A percentile compares a stretch with the other conserved stretches of the same genome.
Evolutionary conservation across 1,284 basidiomycete species (phyloP).

Genomic region (Sanguinoderma infundibulare): DNA sequence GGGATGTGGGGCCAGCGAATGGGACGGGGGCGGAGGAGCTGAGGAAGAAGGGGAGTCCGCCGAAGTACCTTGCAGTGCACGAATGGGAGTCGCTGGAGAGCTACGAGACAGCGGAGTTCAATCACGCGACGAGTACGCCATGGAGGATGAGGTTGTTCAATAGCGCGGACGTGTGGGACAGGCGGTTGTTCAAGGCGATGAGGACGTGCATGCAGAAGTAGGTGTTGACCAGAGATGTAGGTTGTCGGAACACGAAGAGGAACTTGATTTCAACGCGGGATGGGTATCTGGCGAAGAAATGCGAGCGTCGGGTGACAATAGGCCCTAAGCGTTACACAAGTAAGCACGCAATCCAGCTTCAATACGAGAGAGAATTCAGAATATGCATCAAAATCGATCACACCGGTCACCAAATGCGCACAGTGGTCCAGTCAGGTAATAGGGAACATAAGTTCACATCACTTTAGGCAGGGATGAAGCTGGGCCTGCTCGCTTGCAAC

Average conservation of each 20-base stretch:
- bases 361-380: not conserved
- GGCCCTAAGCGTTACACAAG: too few species aligned
- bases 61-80: conserved; percentile 42
- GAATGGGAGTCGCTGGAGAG: conserved; percentile 36
- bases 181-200: too few species aligned
- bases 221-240: not conserved
- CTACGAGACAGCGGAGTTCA: conserved; percentile 33
- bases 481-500: too few species aligned
- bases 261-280: not conserved
- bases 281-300: too few species aligned
- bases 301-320: too few species aligned
- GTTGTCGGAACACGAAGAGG: too few species aligned
- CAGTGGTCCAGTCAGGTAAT: not conserved
- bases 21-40: conserved; percentile 16
- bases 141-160: conserved; percentile 37
- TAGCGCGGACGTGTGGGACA: conserved; percentile 22
- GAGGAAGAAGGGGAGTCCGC: conserved; percentile 24
- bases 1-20: conserved; percentile 28
- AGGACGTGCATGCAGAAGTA: conserved; percentile 18
- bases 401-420: too few species aligned
- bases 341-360: not conserved
- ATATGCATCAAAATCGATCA: too few species aligned
- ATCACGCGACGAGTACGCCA: conserved; percentile 35
- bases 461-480: too few species aligned
- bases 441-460: not conserved